Conservation (phyloP, 176 grass and related monocot genomes). For the Aegilops longissima region DNA sequence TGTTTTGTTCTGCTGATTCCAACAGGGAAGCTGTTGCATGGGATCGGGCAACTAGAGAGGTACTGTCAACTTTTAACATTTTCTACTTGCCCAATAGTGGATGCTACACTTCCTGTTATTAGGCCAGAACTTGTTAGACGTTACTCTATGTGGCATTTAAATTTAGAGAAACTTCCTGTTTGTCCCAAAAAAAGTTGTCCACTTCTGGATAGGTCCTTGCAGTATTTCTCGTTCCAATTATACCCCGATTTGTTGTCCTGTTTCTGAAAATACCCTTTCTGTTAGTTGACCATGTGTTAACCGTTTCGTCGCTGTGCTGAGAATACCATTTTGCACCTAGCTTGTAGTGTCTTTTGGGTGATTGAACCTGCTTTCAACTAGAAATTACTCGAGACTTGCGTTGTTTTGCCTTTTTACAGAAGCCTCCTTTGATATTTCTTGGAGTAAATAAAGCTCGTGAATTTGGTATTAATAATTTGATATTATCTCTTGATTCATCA, state of each 20-base stretch:
- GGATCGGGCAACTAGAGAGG: slow-evolving; percentile 85
- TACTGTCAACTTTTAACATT: slow-evolving; percentile 12
- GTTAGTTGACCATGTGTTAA: not conserved
- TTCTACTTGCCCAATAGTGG: not conserved
- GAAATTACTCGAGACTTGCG: not conserved
- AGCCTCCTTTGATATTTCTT: slow-evolving; percentile 10
- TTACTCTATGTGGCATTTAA: not conserved
- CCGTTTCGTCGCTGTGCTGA: not conserved
- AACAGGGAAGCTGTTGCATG: slow-evolving; percentile 98
- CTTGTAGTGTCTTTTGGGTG: not conserved
- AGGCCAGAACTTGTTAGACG: not conserved
- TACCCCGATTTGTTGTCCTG: not conserved
- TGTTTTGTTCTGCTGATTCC: slow-evolving; percentile 91
- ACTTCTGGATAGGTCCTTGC: not conserved
- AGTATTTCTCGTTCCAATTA: not conserved
- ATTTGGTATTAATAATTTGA: not conserved
- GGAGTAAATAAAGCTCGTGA: not conserved
- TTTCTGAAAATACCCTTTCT: not conserved
- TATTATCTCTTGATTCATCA: not conserved
- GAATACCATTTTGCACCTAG: not conserved
- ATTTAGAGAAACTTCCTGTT: not conserved
- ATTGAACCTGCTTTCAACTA: not conserved
- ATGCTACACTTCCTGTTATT: slow-evolving; percentile 27
- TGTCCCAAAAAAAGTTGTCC: not conserved
- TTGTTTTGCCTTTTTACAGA: slow-evolving; percentile 10